Evolutionary conservation across 2,329 filamentous ascomycete species (phyloP).

Genomic region (Periconia digitata): DNA sequence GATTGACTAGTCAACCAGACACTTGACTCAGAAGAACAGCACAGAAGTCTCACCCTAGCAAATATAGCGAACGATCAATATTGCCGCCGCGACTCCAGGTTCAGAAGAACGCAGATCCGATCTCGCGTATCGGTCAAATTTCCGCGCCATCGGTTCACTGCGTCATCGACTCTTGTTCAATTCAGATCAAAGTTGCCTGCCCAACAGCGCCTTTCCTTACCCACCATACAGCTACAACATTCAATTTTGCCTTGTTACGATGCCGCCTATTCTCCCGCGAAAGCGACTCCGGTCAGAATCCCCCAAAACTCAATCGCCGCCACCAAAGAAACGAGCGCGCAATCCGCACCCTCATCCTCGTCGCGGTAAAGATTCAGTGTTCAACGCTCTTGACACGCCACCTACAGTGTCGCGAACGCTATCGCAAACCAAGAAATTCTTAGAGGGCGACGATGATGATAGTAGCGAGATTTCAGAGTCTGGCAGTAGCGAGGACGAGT

Average conservation of each 20-base stretch:
- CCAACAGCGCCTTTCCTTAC: neutral
- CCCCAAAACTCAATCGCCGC: constrained; percentile 41
- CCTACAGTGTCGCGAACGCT: constrained; percentile 35
- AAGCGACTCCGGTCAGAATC: constrained; percentile 62
- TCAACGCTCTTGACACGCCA: constrained; percentile 48
- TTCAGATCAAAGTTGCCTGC: neutral
- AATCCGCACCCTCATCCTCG: constrained; percentile 14
- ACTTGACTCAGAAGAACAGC: neutral
- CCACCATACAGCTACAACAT: neutral
- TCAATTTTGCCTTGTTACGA: constrained; percentile 39
- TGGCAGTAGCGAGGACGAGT: constrained; percentile 50
- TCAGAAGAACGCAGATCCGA: neutral
- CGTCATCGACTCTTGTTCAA: constrained; percentile 1
- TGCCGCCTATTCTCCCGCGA: constrained; percentile 69
- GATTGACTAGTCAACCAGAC: neutral
- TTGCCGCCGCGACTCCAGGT: too few relatives aligned
- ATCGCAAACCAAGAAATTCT: constrained; percentile 38
- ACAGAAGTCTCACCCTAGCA: neutral
- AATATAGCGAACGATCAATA: neutral
- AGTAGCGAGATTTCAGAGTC: constrained; percentile 44
- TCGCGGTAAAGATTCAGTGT: constrained; percentile 44
- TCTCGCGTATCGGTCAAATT: constrained; percentile 2
- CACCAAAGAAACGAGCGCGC: constrained; percentile 25
- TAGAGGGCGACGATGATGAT: constrained; percentile 45
- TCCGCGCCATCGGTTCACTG: constrained; percentile 2